These are phyloP conservation scores for Jaminaea rosea DNA, from an alignment of 1,284 basidiomycete genomes.

Conservation along the genomic window DNA sequence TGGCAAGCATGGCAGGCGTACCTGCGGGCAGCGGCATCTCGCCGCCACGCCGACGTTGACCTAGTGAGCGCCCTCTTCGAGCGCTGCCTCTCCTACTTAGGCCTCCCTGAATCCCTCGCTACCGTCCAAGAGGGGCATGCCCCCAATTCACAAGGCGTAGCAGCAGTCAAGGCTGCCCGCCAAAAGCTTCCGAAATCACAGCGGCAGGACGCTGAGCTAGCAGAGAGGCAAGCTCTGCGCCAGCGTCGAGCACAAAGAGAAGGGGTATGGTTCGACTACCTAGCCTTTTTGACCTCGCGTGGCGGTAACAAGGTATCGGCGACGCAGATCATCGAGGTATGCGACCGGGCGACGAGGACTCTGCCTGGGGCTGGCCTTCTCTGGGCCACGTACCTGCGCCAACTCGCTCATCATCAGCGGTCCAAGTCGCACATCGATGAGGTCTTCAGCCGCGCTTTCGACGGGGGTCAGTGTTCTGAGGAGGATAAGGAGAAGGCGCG, in stretches of 20 bases:
- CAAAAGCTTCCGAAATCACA: not conserved
- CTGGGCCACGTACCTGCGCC: conserved; percentile 27
- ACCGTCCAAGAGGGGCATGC: not conserved
- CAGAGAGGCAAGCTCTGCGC: not conserved
- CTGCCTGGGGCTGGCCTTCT: conserved; percentile 22
- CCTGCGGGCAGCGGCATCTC: not conserved
- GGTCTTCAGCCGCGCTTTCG: conserved; percentile 17
- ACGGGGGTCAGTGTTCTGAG: conserved; percentile 6
- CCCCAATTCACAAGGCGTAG: not conserved
- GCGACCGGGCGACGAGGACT: conserved; percentile 15
- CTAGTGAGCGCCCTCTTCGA: conserved; percentile 2
- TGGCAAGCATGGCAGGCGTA: conserved; percentile 9
- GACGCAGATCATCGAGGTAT: conserved; percentile 19
- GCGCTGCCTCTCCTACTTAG: conserved; percentile 1
- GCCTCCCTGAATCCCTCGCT: not conserved
- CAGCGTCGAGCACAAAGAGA: conserved; percentile 14
- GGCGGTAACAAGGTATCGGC: conserved; percentile 13
- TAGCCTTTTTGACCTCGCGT: conserved; percentile 6
- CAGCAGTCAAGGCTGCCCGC: not conserved
- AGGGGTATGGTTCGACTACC: conserved; percentile 36
- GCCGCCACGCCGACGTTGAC: conserved; percentile 1
- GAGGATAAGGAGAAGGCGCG: not conserved
- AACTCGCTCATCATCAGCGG: conserved; percentile 17
- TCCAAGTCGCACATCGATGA: conserved; percentile 27
- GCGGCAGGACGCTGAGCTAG: not conserved